Evolutionary conservation across 768 basidiomycete genomes (phyloP), one percentile per base, ranked within the genome.

Genomic region (Cantharellus anzutake): DNA sequence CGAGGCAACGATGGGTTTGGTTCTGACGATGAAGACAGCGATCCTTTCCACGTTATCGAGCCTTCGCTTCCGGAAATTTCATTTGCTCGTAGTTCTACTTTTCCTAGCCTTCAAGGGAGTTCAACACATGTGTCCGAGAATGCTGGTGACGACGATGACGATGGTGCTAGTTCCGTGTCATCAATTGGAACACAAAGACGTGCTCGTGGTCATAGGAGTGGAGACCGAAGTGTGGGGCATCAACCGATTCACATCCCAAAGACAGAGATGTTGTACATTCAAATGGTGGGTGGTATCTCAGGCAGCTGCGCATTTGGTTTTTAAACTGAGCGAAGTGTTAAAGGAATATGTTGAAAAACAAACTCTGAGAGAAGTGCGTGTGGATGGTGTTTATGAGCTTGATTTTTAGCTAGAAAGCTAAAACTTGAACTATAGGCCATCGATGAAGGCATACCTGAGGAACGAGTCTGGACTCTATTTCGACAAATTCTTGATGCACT

Each of bases 271-370:
- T 72, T 96, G 20, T 97, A 94, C 67, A 97, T 97, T 58, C 90
- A 94, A 69, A 97, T 97, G 92, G 88, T 85, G 44, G 44, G 44
- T 29, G 11, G 20, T 29, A 29, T 29, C 20, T 29, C 20, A 29
- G 20, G 20, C 20, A 29, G 20, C 20, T 29, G 20, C 20, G 20
- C 20, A 29, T 29, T 29, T 29, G 20, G 20, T 29, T 29, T 29
- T 29, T 29, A 29, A 29, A 29, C 20, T 29, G 20, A 29, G 20
- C 20, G 20, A 29, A 29, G 20, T 14, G 20, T 37, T 2, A 65
- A 29, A 89, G 86, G 89, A 91, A 70, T 92, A 86, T 65, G 89
- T 91, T 4, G 89, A 91, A 68, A 78, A 85, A 34, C 90, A 94
- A 71, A 97, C 92, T 0, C 69, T 97, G 66, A 81, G 79, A 69